phyloP scores from a whole-genome alignment of 352 stramenopile species.

The Aphanomyces stellatus region DNA sequence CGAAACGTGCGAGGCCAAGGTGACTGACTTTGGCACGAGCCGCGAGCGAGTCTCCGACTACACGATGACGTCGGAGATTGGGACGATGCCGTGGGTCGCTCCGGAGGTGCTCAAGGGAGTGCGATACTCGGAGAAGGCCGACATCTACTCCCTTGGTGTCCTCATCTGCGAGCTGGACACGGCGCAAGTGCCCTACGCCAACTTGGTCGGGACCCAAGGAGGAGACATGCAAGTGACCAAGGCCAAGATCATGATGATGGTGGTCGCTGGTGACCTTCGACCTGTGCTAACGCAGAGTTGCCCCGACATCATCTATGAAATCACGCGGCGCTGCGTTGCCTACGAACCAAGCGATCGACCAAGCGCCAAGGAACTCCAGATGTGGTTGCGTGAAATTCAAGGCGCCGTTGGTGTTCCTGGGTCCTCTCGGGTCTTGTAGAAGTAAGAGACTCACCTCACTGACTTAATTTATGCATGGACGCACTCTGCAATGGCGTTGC shows the following conservation, averaged over 20 bases:
- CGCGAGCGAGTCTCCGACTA: conserved; percentile 15
- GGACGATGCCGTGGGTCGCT: conserved; percentile 68
- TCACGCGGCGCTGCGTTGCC: background rate
- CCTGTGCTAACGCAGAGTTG: background rate
- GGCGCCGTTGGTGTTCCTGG: no score
- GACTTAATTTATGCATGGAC: no score
- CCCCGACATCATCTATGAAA: background rate
- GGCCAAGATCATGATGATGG: background rate
- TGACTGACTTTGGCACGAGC: conserved; percentile 79
- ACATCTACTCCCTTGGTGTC: conserved; percentile 5
- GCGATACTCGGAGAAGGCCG: conserved; percentile 4
- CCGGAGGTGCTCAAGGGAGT: conserved; percentile 30
- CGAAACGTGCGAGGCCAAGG: conserved; percentile 38
- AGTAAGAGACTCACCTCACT: no score
- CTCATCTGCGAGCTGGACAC: conserved; percentile 13
- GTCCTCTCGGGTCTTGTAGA: no score
- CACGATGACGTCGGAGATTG: conserved; percentile 45
- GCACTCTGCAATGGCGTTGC: no score
- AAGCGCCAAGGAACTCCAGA: background rate
- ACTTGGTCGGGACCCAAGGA: background rate
- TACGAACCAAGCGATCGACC: background rate
- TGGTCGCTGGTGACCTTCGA: background rate
- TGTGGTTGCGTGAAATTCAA: background rate
- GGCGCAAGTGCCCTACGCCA: conserved; percentile 6
- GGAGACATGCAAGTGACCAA: background rate